Percentiles rank a stretch among this genome's conserved stretches.
These are phyloP conservation scores for Torulaspora indica DNA, from an alignment of 805 yeast species.

Conservation along the genomic window DNA sequence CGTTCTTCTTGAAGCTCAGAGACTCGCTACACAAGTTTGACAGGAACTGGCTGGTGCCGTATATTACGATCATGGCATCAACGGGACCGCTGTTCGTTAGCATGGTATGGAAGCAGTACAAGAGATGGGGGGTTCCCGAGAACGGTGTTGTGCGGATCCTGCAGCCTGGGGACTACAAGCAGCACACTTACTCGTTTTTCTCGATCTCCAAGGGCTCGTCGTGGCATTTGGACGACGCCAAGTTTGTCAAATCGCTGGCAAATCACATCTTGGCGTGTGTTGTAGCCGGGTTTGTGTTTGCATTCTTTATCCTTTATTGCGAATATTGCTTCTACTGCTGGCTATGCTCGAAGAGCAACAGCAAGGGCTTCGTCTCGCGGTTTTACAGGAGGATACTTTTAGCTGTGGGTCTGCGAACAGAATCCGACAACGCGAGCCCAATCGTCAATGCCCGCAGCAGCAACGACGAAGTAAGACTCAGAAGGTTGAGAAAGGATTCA, in stretches of 20 bases:
- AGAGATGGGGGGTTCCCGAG: constrained; percentile 69
- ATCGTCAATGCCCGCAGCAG: constrained; percentile 4
- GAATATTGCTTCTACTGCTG: constrained; percentile 46
- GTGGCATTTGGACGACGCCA: constrained; percentile 90
- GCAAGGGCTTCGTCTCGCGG: constrained; percentile 2
- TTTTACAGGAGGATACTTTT: not conserved
- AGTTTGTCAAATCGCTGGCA: constrained; percentile 66
- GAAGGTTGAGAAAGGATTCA: constrained; percentile 30
- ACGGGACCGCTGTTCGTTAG: constrained; percentile 89
- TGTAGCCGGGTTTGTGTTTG: constrained; percentile 61
- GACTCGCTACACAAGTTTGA: constrained; percentile 60
- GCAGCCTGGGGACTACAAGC: constrained; percentile 69
- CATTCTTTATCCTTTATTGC: constrained; percentile 41
- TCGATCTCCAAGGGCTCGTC: constrained; percentile 77
- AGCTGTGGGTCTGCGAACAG: constrained; percentile 1
- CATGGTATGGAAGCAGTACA: constrained; percentile 82
- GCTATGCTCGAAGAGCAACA: constrained; percentile 30
- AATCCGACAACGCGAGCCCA: not conserved
- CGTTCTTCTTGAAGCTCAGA: constrained; percentile 69
- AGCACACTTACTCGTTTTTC: constrained; percentile 59
- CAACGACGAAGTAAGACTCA: constrained; percentile 10
- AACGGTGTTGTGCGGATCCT: constrained; percentile 63
- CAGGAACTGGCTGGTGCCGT: constrained; percentile 78
- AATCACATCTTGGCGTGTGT: constrained; percentile 71
- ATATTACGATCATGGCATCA: constrained; percentile 85